Evolutionary conservation across 108 stramenopile genomes (phyloP).

Genomic region (Cyclostephanos invisitatus): DNA sequence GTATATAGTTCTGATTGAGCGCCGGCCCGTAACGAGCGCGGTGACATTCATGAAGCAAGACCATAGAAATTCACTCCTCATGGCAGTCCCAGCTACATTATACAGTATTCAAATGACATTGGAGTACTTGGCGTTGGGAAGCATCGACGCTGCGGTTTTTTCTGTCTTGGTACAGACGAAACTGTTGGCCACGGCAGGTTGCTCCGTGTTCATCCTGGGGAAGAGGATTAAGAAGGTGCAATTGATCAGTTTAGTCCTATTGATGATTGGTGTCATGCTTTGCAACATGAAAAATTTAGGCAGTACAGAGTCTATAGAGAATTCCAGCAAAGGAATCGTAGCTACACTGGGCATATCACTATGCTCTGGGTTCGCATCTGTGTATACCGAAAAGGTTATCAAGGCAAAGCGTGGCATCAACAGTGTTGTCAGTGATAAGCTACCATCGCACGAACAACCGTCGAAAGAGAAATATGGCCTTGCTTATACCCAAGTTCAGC

Average conservation of each 20-base stretch:
- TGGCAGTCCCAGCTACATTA: constrained; percentile 89
- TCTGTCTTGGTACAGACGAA: constrained; percentile 94
- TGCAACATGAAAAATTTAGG: constrained; percentile 65
- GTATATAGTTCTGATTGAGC: constrained; percentile 67
- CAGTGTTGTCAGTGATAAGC: constrained; percentile 8
- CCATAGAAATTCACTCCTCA: constrained; percentile 67
- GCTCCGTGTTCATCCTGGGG: constrained; percentile 84
- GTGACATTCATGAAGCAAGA: constrained; percentile 68
- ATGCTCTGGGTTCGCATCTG: constrained; percentile 93
- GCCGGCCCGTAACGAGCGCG: constrained; percentile 37
- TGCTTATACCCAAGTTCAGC: constrained; percentile 64
- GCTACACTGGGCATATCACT: constrained; percentile 74
- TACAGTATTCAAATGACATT: constrained; percentile 96
- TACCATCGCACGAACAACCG: constrained; percentile 13
- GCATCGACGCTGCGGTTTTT: constrained; percentile 92
- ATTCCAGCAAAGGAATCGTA: constrained; percentile 71
- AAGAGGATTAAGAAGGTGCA: constrained; percentile 75
- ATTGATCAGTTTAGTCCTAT: constrained; percentile 75
- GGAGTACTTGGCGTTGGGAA: constrained; percentile 92
- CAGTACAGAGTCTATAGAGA: neutral
- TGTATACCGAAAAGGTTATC: constrained; percentile 96
- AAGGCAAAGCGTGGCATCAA: constrained; percentile 62
- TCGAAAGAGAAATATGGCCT: constrained; percentile 39
- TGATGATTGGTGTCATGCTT: constrained; percentile 92
- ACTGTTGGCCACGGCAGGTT: constrained; percentile 90